Evolutionary conservation across 2,329 filamentous ascomycete genomes (phyloP).

Genomic region (Venturia oleaginea): DNA sequence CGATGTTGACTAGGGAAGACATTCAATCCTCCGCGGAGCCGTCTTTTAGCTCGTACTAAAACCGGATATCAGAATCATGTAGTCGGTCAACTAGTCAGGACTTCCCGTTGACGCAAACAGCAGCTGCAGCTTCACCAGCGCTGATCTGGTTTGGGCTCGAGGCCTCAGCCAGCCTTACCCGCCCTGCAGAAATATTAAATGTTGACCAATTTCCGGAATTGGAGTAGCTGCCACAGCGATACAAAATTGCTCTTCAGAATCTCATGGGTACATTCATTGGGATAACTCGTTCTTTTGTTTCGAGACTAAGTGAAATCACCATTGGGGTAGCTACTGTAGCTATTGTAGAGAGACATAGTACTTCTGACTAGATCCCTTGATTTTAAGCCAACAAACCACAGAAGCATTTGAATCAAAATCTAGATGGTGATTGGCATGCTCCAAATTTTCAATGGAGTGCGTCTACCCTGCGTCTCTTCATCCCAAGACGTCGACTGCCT

Average conservation of each 20-base stretch:
- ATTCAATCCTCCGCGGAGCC: background rate
- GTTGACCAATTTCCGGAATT: background rate
- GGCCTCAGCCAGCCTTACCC: background rate
- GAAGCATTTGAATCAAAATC: background rate
- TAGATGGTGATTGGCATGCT: too few relatives aligned
- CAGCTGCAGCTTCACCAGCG: background rate
- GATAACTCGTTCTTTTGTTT: background rate
- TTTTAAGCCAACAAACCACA: background rate
- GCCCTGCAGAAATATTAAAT: background rate
- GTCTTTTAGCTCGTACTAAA: background rate
- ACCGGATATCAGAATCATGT: background rate
- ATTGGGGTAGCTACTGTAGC: background rate
- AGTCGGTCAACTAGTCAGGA: background rate
- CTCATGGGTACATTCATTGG: too few relatives aligned
- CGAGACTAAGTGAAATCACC: background rate
- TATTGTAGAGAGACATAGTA: background rate
- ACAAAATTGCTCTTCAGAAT: background rate
- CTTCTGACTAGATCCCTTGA: background rate
- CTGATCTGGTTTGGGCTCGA: background rate
- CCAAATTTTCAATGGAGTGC: background rate
- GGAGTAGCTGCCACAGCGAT: background rate
- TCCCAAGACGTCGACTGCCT: background rate
- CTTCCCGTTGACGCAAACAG: background rate
- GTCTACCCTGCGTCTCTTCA: background rate
- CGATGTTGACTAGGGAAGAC: background rate